Evolutionary conservation across 257 asterid genomes (phyloP).

Genomic region (Henckelia pumila): DNA sequence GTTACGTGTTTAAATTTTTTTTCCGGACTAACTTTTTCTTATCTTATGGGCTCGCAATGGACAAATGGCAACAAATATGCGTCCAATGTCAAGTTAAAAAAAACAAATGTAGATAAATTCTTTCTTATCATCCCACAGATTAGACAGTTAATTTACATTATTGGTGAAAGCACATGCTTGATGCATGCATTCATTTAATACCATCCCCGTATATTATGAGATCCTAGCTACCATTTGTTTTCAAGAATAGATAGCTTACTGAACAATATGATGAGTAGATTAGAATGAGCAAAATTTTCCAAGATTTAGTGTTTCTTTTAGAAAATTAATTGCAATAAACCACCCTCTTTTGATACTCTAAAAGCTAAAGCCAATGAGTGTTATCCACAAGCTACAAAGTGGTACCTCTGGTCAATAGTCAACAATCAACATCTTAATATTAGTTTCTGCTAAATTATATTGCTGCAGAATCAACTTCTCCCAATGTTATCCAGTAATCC

Average conservation of each 20-base stretch:
- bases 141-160: slow-evolving; percentile 16
- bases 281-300: neutral
- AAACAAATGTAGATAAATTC: slow-evolving; percentile 17
- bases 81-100: neutral
- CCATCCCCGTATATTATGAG: slow-evolving; percentile 9
- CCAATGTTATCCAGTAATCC: neutral
- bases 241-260: neutral
- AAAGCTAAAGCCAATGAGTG: neutral
- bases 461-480: neutral
- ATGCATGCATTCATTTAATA: slow-evolving; percentile 17
- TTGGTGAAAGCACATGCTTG: slow-evolving; percentile 30
- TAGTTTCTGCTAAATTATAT: neutral
- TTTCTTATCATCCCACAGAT: neutral
- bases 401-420: neutral
- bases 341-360: neutral
- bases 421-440: neutral
- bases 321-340: neutral
- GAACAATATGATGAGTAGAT: neutral
- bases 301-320: neutral
- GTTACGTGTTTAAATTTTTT: neutral
- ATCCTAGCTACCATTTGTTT: neutral
- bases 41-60: neutral
- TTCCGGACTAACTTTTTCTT: neutral
- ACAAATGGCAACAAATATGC: slow-evolving; percentile 10
- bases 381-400: neutral